A percentile compares a stretch with the other conserved stretches of the same genome.
These are phyloP conservation scores for Penicillium verrucosum DNA, from an alignment of 2,329 filamentous ascomycete genomes.

Conservation along the genomic window DNA sequence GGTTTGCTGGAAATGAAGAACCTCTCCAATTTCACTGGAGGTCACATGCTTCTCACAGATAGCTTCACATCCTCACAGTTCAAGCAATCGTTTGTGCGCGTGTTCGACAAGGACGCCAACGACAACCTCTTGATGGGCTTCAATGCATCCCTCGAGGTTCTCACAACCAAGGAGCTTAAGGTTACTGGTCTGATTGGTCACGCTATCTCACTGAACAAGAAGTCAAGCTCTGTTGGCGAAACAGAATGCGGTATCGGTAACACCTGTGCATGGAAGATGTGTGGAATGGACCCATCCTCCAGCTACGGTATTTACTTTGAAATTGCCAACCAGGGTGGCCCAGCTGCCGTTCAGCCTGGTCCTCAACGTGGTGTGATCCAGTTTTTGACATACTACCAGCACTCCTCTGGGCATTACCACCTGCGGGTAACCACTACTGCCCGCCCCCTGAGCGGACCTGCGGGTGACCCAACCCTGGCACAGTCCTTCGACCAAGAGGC, in stretches of 20 bases:
- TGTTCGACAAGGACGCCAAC: conserved; percentile 94
- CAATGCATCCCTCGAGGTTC: conserved; percentile 90
- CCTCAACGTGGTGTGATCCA: conserved; percentile 95
- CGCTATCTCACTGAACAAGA: conserved; percentile 95
- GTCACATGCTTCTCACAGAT: conserved; percentile 97
- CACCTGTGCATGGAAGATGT: conserved; percentile 99
- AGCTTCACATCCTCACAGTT: conserved; percentile 99
- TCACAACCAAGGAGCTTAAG: conserved; percentile 97
- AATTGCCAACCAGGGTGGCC: conserved; percentile 88
- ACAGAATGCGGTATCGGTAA: conserved; percentile 98
- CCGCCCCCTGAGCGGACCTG: conserved; percentile 84
- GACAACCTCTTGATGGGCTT: conserved; percentile 98
- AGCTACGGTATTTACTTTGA: conserved; percentile 98
- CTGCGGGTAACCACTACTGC: conserved; percentile 92
- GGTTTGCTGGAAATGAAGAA: conserved; percentile 98
- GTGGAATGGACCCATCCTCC: conserved; percentile 87
- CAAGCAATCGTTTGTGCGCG: conserved; percentile 94
- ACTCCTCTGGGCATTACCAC: conserved; percentile 94
- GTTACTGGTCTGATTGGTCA: conserved; percentile 96
- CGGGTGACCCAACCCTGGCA: conserved; percentile 89
- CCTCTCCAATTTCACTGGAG: conserved; percentile 90
- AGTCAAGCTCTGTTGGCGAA: conserved; percentile 93
- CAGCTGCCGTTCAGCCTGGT: conserved; percentile 77
- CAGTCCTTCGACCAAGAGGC: conserved; percentile 99
- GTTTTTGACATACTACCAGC: conserved; percentile 97